Base-by-base conservation (phyloP, 345 rosid species). In the Lumnitzera racemosa region DNA sequence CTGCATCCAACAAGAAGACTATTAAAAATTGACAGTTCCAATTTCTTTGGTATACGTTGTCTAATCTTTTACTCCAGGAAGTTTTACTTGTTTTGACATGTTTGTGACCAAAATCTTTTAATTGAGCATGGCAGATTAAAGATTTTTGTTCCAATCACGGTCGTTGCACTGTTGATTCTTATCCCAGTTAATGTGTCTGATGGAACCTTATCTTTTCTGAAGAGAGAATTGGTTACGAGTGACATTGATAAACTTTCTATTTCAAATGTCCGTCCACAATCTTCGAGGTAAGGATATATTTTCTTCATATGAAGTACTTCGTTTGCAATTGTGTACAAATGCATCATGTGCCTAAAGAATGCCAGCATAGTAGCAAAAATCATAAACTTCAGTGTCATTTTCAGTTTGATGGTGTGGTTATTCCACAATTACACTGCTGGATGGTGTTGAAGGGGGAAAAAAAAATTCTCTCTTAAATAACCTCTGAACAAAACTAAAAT, bases 211-310 rank as follows among this genome's bases (percentile, higher is more conserved):
- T 84, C 76, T 73, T 84, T 90, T 67, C 72, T 94, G 64, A 80
- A 78, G 78, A 90, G 82, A 63, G 97, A 94, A 58, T 76, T 94
- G 69, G 97, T 90, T 12, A 73, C 80, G 54, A 94, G 96, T 70
- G 71, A 90, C 70, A 94, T 94, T 6, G 99, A 94, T 73, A 94
- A 83, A 78, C 95, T 94, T 48, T 94, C 99, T 0, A 90, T 94
- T 67, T 94, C 99, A 8, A 94, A 94, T 69, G 99, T 94, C 50
- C 87, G 61, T 17, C 91, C 99, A n/a, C 53, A 74, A 71, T 94
- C 99, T 67, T 59, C 76, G 61, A 83, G 89, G 97, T 90, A 57
- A 74, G 70, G 14, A 61, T 54, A 20, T 36, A 36, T 36, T 36
- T 36, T 36, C 43, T 36, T 36, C 43, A 36, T 36, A 9, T 36